phyloP scores from a whole-genome alignment of 2,329 filamentous ascomycete species.

The Fusarium chlamydosporum region DNA sequence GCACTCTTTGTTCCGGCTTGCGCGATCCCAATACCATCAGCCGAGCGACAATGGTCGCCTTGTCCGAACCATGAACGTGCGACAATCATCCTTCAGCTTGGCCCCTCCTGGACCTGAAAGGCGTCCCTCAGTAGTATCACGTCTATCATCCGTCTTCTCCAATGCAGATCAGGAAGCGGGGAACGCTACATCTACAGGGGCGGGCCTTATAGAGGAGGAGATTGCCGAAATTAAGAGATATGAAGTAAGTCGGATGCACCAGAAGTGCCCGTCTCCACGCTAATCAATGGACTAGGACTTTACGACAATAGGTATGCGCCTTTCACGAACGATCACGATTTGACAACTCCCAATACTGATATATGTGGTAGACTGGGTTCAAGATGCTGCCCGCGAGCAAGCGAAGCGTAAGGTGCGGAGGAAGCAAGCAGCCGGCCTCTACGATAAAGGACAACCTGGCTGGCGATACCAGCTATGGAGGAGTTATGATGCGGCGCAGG shows the following conservation, averaged over 20 bases:
- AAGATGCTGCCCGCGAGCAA: conserved; percentile 94
- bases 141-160: conserved; percentile 77
- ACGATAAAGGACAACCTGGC: conserved; percentile 76
- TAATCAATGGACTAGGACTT: conserved; percentile 74
- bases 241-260: conserved; percentile 68
- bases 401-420: conserved; percentile 82
- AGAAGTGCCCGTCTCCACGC: conserved; percentile 48
- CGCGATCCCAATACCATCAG: conserved; percentile 16
- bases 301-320: conserved; percentile 82
- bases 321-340: conserved; percentile 13
- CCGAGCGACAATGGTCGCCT: conserved; percentile 58
- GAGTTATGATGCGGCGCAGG: conserved; percentile 95
- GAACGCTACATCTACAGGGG: conserved; percentile 65
- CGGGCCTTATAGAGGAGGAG: conserved; percentile 88
- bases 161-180: conserved; percentile 72
- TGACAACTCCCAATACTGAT: conserved; percentile 51
- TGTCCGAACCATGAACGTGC: conserved; percentile 62
- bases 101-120: conserved; percentile 57
- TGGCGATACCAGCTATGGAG: conserved; percentile 88
- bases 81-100: conserved; percentile 66
- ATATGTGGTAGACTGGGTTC: conserved; percentile 83
- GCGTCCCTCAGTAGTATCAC: conserved; percentile 72
- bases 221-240: conserved; percentile 98
- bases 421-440: conserved; percentile 78
- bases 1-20: background rate